phyloP scores from a whole-genome alignment of 2,329 filamentous ascomycete species.

The Pseudocercospora eumusae region DNA sequence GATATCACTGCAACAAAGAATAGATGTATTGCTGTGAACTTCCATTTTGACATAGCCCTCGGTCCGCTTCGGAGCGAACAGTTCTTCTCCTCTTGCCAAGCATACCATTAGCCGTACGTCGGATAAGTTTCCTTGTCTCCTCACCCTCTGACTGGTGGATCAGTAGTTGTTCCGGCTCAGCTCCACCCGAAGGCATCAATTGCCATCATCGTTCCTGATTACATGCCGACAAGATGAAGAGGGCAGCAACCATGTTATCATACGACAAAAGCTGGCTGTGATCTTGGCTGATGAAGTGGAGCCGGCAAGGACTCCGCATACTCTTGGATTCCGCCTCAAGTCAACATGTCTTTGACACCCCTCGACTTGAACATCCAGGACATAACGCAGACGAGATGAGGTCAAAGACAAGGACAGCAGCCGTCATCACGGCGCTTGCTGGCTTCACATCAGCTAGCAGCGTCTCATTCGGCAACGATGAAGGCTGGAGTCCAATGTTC shows the following conservation, averaged over 20 bases:
- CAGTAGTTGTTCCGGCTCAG: conserved; percentile 14
- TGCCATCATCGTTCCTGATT: not conserved
- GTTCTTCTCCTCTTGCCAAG: conserved; percentile 9
- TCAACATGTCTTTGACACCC: no score
- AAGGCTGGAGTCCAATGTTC: conserved; percentile 13
- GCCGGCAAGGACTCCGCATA: conserved; percentile 16
- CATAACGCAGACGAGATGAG: not conserved
- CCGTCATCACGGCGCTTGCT: not conserved
- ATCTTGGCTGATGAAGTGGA: conserved; percentile 15
- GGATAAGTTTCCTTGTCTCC: conserved; percentile 1
- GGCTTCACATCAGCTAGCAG: conserved; percentile 5
- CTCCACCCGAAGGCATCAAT: conserved; percentile 7
- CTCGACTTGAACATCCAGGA: not conserved
- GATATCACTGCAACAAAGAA: no score
- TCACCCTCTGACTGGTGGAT: conserved; percentile 17
- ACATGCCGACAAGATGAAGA: not conserved
- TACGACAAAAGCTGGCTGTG: not conserved
- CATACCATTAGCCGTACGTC: conserved; percentile 6
- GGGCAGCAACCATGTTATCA: not conserved
- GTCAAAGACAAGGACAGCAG: not conserved
- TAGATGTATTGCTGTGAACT: no score
- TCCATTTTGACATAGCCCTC: not conserved
- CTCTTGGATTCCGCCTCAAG: no score
- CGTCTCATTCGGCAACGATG: conserved; percentile 6
- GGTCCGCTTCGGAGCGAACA: conserved; percentile 13